Base-by-base conservation (phyloP, 345 rosid genomes). In the Laguncularia racemosa region DNA sequence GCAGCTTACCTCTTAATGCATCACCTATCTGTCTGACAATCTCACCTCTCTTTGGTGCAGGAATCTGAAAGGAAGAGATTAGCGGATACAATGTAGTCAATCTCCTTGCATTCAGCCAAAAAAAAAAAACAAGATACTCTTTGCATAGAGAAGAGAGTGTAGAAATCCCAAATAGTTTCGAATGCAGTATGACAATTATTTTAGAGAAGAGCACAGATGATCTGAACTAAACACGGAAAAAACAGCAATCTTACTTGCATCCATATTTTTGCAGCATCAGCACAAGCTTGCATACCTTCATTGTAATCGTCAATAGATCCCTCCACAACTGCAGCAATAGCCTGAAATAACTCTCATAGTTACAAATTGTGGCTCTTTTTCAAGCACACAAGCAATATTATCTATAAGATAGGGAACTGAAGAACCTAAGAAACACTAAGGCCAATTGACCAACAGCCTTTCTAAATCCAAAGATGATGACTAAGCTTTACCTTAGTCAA, bases 1-100 rank as follows among this genome's bases (percentile, higher is more conserved):
- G 78, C 48, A 93, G 90, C 60, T 93, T 93, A 20, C 66, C 75
- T 73, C 97, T 78, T 50, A 93, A 57, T 5, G 99, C 97, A 49
- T 93, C 96, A 13, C 99, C 96, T 28, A 93, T 93, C 67, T 93
- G 97, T 63, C 97, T 80, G 54, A 93, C 99, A 53, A 93, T 84
- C 44, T 93, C 95, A 61, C 99, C 97, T 76, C 99, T 87, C 87
- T 89, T 87, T 0, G 99, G 97, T 53, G 97, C 92, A 20, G 99
- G 90, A 74, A 90, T 87, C 99, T 93, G 61, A 57, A 58, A 50
- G 11, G 26, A 33, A 0, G 48, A 19, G 54, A n/a, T n/a, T 21
- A 18, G 53, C 11, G 11, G 40, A 33, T 33, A 9, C 14, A 46
- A 13, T 23, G 51, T 55, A 14, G 13, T 26, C 53, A 58, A 52